phyloP scores from a whole-genome alignment of 2,329 filamentous ascomycete genomes.

The Alternaria gansuensis region DNA sequence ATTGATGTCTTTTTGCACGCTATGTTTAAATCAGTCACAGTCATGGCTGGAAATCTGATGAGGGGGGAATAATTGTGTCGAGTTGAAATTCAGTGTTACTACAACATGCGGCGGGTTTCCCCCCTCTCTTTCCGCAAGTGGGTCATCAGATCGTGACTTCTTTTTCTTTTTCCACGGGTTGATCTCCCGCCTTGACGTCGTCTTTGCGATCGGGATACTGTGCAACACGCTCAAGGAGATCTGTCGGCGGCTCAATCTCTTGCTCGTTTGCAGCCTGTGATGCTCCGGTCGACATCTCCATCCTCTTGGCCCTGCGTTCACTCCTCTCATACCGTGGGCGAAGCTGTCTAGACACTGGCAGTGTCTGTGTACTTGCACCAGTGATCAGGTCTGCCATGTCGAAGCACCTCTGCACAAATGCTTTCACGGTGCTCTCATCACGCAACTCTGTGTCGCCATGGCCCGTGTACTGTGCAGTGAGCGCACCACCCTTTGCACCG shows the following conservation, averaged over 20 bases:
- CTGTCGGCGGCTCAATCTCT: neutral
- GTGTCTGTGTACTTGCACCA: conserved; percentile 28
- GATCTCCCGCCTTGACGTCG: neutral
- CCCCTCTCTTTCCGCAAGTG: neutral
- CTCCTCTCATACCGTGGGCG: conserved; percentile 28
- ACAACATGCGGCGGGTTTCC: neutral
- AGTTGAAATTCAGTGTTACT: neutral
- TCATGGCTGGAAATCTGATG: neutral
- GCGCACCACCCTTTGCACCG: conserved; percentile 32
- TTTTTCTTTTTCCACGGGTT: neutral
- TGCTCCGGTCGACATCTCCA: neutral
- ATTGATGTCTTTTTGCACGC: too few relatives aligned
- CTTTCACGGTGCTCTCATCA: conserved; percentile 20
- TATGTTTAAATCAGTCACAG: neutral
- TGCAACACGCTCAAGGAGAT: neutral
- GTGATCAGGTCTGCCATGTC: conserved; percentile 35
- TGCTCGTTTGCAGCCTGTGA: neutral
- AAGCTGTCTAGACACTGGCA: conserved; percentile 21
- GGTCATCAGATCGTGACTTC: conserved; percentile 2
- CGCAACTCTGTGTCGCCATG: conserved; percentile 12
- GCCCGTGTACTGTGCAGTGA: conserved; percentile 30
- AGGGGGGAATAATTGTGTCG: neutral
- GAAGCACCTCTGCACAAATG: conserved; percentile 34
- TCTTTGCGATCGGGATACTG: neutral
- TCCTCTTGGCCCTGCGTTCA: conserved; percentile 24